phyloP scores from a whole-genome alignment of 73 alveolate species.

The Strombidium stylifer region DNA sequence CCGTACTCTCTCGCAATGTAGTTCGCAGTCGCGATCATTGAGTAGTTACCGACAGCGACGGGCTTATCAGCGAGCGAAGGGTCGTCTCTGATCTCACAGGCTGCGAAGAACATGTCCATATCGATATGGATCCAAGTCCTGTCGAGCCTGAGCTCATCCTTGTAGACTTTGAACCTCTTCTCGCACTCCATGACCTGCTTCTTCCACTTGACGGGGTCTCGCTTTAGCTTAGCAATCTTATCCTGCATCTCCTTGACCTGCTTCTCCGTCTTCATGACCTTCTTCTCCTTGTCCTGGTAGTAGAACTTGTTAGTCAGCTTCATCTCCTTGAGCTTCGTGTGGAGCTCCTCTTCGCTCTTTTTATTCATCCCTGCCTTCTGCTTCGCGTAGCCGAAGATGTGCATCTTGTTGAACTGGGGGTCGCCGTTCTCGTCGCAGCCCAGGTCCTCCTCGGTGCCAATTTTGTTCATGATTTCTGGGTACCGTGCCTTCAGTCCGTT shows the following conservation, averaged over 20 bases:
- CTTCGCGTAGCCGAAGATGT: no score
- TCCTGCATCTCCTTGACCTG: slow-evolving; percentile 38
- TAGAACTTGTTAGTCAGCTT: no score
- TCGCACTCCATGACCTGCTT: background rate
- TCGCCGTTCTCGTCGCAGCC: no score
- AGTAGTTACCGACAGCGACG: slow-evolving; percentile 88
- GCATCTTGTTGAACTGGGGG: no score
- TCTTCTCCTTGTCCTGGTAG: slow-evolving; percentile 47
- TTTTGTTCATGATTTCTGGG: no score
- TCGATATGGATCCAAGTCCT: slow-evolving; percentile 73
- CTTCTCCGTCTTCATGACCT: slow-evolving; percentile 8
- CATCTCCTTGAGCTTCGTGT: no score
- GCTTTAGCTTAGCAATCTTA: slow-evolving; percentile 3
- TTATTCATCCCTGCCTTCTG: no score
- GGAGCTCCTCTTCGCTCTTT: no score
- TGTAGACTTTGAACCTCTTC: background rate
- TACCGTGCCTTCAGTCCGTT: no score
- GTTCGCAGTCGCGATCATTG: slow-evolving; percentile 91
- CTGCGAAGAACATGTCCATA: slow-evolving; percentile 82
- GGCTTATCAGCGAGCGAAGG: slow-evolving; percentile 80
- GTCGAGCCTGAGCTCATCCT: no score
- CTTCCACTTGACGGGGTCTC: slow-evolving; percentile 14
- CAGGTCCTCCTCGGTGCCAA: no score
- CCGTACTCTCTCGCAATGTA: slow-evolving; percentile 95
- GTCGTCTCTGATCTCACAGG: slow-evolving; percentile 67